Conservation (phyloP, 1,139 yeast genomes). For the Blastobotrys elegans region DNA sequence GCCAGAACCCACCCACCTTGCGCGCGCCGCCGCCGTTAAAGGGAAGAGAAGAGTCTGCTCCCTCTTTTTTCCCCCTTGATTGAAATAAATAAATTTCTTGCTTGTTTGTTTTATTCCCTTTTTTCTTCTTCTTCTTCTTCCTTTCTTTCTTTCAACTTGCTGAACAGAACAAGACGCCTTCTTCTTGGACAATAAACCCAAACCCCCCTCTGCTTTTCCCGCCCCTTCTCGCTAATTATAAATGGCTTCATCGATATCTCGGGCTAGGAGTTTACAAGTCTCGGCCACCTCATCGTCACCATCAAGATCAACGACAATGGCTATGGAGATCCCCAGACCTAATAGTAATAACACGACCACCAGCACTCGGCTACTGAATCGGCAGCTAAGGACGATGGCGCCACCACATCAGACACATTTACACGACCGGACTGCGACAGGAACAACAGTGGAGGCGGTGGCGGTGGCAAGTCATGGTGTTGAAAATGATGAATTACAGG, state of each 20-base stretch:
- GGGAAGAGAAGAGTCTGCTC: too few relatives aligned
- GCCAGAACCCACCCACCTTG: too few relatives aligned
- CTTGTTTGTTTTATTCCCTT: too few relatives aligned
- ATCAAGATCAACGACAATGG: neutral
- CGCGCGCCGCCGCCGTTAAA: too few relatives aligned
- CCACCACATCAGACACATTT: neutral
- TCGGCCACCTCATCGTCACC: too few relatives aligned
- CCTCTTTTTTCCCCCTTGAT: too few relatives aligned
- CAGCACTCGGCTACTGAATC: neutral
- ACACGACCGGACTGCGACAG: neutral
- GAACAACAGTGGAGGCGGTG: conserved; percentile 2
- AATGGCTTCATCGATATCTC: neutral
- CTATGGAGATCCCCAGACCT: neutral
- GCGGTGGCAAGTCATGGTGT: neutral
- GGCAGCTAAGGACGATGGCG: neutral
- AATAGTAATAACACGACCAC: neutral
- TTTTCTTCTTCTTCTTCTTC: neutral
- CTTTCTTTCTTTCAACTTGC: neutral
- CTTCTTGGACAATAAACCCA: too few relatives aligned
- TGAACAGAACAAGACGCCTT: too few relatives aligned
- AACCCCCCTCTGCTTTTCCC: neutral
- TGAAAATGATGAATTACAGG: neutral
- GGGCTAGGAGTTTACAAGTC: conserved; percentile 1
- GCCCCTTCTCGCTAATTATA: too few relatives aligned
- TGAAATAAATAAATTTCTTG: too few relatives aligned